Conservation (phyloP, 83 land plant species). For the Thuja plicata region DNA sequence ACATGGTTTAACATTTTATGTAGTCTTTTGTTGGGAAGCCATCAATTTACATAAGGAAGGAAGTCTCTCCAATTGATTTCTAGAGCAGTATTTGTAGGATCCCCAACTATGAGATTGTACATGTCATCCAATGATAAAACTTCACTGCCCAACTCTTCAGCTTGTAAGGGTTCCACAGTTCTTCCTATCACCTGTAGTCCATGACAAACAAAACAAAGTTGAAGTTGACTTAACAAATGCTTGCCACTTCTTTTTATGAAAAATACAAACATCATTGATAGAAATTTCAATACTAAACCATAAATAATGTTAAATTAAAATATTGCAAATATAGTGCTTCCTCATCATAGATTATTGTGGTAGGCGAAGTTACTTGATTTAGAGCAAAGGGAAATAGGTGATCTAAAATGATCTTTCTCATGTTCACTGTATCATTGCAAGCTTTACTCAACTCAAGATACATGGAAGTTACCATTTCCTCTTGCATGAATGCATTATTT, state of each 20-base stretch:
- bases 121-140: neutral
- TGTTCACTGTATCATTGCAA: neutral
- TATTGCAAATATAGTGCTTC: no score
- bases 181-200: neutral
- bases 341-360: neutral
- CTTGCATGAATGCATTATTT: neutral
- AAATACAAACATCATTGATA: no score
- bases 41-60: neutral
- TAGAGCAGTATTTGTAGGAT: neutral
- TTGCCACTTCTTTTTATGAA: no score
- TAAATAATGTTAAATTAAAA: no score
- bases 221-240: no score
- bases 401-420: neutral
- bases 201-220: no score
- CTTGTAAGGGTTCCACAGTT: neutral
- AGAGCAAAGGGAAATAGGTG: neutral
- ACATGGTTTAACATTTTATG: neutral
- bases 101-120: neutral
- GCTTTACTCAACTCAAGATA: neutral
- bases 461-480: neutral
- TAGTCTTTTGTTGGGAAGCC: neutral
- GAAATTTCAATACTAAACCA: no score
- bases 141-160: neutral
- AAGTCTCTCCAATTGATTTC: constrained; percentile 5
- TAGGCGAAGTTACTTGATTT: neutral